These are phyloP conservation scores for Sapria himalayana DNA, from an alignment of 345 rosid species.

Conservation along the genomic window DNA sequence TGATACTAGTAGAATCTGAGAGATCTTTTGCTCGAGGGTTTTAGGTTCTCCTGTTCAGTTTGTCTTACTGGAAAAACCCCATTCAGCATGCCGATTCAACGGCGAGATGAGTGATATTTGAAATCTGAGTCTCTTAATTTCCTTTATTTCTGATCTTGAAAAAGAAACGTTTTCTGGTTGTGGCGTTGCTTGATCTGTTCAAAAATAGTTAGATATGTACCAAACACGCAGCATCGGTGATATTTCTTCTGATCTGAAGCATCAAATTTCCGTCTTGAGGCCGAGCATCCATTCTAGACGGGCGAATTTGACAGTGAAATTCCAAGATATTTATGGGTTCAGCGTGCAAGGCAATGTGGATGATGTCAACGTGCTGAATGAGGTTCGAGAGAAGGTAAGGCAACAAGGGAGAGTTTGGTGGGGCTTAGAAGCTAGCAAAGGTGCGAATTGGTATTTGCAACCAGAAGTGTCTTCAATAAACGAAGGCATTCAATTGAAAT, in stretches of 20 bases:
- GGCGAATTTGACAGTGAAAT: constrained; percentile 75
- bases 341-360: constrained; percentile 97
- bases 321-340: constrained; percentile 87
- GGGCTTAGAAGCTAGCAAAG: constrained; percentile 96
- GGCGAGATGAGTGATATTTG: too few relatives aligned
- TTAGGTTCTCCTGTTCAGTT: too few relatives aligned
- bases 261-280: constrained; percentile 63
- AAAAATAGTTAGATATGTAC: constrained; percentile 21
- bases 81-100: too few relatives aligned
- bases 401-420: constrained; percentile 96
- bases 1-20: too few relatives aligned
- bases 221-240: constrained; percentile 48
- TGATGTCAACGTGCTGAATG: constrained; percentile 81
- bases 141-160: too few relatives aligned
- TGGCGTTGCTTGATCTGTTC: constrained; percentile 15
- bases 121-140: too few relatives aligned
- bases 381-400: constrained; percentile 93
- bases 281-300: constrained; percentile 94
- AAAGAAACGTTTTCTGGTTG: too few relatives aligned
- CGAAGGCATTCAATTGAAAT: constrained; percentile 62
- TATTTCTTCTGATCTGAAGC: constrained; percentile 41
- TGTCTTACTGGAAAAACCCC: too few relatives aligned
- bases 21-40: too few relatives aligned
- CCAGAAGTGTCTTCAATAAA: constrained; percentile 38
- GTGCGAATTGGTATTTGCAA: constrained; percentile 95